Evolutionary conservation across 2,329 filamentous ascomycete genomes (phyloP), one percentile per base, ranked within the genome.

Genomic region (Alternaria rosae): DNA sequence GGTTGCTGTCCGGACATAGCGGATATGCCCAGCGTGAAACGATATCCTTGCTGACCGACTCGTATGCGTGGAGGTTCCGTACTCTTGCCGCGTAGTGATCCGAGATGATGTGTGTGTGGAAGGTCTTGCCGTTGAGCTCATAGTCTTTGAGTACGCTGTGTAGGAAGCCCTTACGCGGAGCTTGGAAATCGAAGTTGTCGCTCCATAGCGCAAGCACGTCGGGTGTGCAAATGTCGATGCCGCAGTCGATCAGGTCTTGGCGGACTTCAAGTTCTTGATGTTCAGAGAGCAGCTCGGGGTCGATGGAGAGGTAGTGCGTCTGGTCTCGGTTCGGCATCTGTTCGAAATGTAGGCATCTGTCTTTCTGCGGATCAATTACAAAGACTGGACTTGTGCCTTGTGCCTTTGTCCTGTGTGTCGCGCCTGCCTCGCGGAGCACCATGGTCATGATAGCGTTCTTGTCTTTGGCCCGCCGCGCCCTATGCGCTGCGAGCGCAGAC

Each of bases 391-490:
- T 91, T 66, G 92, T 87, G 26, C 88, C 89, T 59, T 91, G 88
- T 2, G 88, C 85, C 79, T 94, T 94, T 26, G 92, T 93, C 56
- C 92, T 85, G 80, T 97, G 93, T 50, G 84, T 84, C 7, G 86
- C 82, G 47, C 92, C 92, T 9, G 90, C 92, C 76, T 94, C 91
- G 47, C 93, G 87, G 61, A 98, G 82, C 12, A 99, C 88, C 86
- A 97, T 91, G 4, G 95, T 99, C 95, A 99, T 98, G 80, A 97
- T 97, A 38, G 94, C 93, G 77, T 97, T 94, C 73, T 95, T 94
- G 82, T 96, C 93, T 56, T 89, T 89, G 74, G 90, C 87, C 62
- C 93, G 88, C 61, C 95, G 90, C 57, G 90, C 90, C 63, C 92
- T 89, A 78, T 99, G 95, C 55, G 88, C 89, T 4, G 89, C 88